Base-by-base conservation (phyloP, 768 basidiomycete species). In the Psilocybe azurescens region DNA sequence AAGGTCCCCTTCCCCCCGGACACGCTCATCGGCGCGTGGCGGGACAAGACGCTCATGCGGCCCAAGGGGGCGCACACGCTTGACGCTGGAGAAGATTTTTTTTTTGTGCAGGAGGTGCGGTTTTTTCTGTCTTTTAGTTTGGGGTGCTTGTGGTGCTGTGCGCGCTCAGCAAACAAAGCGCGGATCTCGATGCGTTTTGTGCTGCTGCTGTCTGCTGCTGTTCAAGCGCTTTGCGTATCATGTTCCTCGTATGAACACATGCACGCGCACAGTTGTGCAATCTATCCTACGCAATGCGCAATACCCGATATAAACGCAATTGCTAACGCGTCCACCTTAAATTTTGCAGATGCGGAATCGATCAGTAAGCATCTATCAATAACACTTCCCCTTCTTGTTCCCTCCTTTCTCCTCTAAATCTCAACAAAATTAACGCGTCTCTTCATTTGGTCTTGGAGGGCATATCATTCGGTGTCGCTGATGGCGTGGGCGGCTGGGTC, bases 401-500 rank as follows among this genome's bases (percentile, higher is more conserved):
- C 65, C 76, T 16, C 64, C 56, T 61, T 56, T 56, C 46, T 46
- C 44, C 53, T 44, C 55, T 30, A 13, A 56, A 51, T 55, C 65
- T 47, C 38, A 44, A 44, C 11, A 38, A 36, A 53, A 53, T 38
- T 36, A 53, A 65, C 65, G 60, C 53, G 53, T 61, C 58, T 60
- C 33, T 62, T 60, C 63, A 78, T 82, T 33, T 80, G 64, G 51
- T 67, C 50, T 49, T 68, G 48, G 63, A 93, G 91, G 91, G 91
- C 24, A 72, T 93, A 30, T 85, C 90, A 2, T 81, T 97, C 56
- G 94, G 93, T 39, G 86, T 97, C 4, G 93, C 95, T 41, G 95
- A 98, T 68, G 95, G 95, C 18, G 95, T 97, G 3, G 95, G 95
- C 1, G 95, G 95, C 18, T 98, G 96, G 96, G 83, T 86, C 52